Evolutionary conservation across 495 filamentous ascomycete genomes (phyloP), one percentile per base, ranked within the genome.

Genomic region (Aspergillus hancockii): DNA sequence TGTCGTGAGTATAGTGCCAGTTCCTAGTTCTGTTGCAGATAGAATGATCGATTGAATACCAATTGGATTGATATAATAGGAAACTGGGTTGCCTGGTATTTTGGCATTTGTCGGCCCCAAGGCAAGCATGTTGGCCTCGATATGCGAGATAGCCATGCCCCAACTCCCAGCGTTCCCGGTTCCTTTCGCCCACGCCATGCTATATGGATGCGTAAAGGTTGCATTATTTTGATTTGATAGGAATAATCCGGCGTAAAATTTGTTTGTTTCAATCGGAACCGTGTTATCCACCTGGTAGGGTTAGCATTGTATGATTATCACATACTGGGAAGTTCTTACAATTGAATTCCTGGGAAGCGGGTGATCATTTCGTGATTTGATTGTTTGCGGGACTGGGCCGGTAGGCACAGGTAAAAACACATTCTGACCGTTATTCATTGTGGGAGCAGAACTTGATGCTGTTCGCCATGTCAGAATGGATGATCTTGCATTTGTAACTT

Each of bases 211-310:
- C 2, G 90, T 90, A 79, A 90, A 97, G 0, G 85, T 82, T 1
- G 86, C 79, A 38, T 83, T 81, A 4, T 75, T 82, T 70, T 96
- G 92, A 49, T 72, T 81, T 4, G 87, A 91, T 3, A 97, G 76
- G 66, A 93, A 94, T 62, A 96, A 86, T 50, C 95, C 96, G 53
- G 86, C 85, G 66, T 96, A 96, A 71, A 97, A 98, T 65, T 96
- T 97, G 72, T 97, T 95, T 13, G 92, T 94, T 52, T 83, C 76
- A 60, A 90, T 80, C 0, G 88, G 89, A 1, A 65, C 71, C 3
- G 73, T 70, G 19, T 83, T 74, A 55, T 76, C 68, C 36, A 67
- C 57, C 71, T 77, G 18, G 36, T 14, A 25, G 0, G 10, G 50
- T 61, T 50, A 43, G 41, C 8, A 1, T 23, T 50, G 77, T 18